Percentiles rank a stretch among this genome's conserved stretches.
Conservation (phyloP, 768 basidiomycete species). For the Rhizopogon vinicolor region DNA sequence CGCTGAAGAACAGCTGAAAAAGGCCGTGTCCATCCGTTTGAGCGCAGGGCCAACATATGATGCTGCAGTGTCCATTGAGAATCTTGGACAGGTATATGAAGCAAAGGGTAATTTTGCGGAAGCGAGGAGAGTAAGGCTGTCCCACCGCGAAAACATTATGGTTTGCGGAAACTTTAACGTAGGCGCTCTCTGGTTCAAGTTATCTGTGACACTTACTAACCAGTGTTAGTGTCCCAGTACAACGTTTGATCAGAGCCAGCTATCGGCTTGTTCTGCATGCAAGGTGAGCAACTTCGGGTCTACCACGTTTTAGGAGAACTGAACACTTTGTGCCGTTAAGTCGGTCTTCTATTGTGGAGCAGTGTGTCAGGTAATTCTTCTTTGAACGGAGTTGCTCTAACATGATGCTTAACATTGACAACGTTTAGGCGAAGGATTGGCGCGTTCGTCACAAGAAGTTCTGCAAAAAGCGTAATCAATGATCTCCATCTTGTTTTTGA, state of each 20-base stretch:
- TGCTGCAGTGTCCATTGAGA: constrained; percentile 33
- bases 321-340: constrained; percentile 2
- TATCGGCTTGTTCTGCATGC: constrained; percentile 23
- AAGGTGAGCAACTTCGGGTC: constrained; percentile 13
- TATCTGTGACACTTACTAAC: not conserved
- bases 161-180: constrained; percentile 26
- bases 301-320: not conserved
- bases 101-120: constrained; percentile 23
- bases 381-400: not conserved
- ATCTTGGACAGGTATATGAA: constrained; percentile 33
- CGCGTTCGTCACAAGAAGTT: constrained; percentile 23
- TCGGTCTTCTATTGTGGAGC: constrained; percentile 21
- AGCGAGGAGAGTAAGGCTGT: constrained; percentile 25
- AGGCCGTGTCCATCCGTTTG: constrained; percentile 25
- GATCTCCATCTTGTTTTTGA: not conserved
- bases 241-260: constrained; percentile 10
- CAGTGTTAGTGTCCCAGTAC: constrained; percentile 20
- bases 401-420: not conserved
- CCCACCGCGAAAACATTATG: constrained; percentile 19
- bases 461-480: constrained; percentile 12
- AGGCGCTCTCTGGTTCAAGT: constrained; percentile 2
- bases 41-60: constrained; percentile 21
- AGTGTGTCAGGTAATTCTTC: constrained; percentile 17
- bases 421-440: constrained; percentile 21
- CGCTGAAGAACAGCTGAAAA: constrained; percentile 31